Evolutionary conservation across 768 basidiomycete genomes (phyloP), one percentile per base, ranked within the genome.

Genomic region (Galerina sulciceps): DNA sequence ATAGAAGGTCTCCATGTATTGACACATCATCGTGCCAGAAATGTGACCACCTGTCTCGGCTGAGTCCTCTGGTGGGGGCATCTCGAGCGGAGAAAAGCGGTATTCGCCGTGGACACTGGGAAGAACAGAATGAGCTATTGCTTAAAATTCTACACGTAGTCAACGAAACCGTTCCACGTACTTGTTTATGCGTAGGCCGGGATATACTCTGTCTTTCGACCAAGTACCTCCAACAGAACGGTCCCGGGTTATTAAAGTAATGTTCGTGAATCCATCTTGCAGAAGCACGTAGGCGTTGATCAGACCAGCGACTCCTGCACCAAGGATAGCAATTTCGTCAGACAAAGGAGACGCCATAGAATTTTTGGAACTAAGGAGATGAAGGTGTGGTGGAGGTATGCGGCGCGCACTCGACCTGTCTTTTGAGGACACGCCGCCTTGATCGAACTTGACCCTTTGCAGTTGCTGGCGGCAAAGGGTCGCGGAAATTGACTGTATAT

Each of bases 31-130:
- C 6, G 80, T 69, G 4, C 87, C 88, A 15, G 75, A 72, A 10
- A 87, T 75, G 1, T 83, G 79, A 4, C 80, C 81, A 0, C 79
- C 81, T 1, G 71, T 78, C 42, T 69, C 58, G 10, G 46, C 58
- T 10, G 71, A 59, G n/a, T 73, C 61, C 3, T 63, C 36, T 9
- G 82, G 83, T 4, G 71, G 67, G 0, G 79, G 78, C 87, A 88
- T 88, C 2, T 75, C 66, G 38, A 86, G 59, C 0, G 81, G 64
- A 6, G 87, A 87, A 69, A 89, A 88, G 10, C 76, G 66, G 59
- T 81, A 87, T 61, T 90, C 85, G 2, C 86, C 87, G 64, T 87
- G 80, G 1, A 89, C 85, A 63, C 88, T 89, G 14, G 11, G 18
- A 54, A 18, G n/a, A 38, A 37, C 45, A 45, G 17, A 20, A 9